Percentiles rank a stretch among this genome's conserved stretches.
phyloP scores from a whole-genome alignment of 257 asterid species.

The Petunia axillaris region DNA sequence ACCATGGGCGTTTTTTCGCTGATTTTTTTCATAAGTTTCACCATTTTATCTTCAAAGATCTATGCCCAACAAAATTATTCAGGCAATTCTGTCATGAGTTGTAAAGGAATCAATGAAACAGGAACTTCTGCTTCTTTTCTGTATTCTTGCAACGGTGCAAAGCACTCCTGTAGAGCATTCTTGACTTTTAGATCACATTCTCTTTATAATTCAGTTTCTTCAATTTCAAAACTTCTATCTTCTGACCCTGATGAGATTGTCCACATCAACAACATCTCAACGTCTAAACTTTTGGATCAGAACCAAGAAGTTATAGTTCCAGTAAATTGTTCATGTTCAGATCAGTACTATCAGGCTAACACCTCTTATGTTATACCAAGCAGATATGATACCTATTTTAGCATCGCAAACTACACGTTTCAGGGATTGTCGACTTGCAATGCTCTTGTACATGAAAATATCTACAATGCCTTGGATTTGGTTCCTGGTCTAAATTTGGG shows the following conservation, averaged over 20 bases:
- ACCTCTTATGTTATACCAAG: slow-evolving; percentile 42
- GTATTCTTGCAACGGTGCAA: slow-evolving; percentile 52
- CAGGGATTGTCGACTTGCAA: slow-evolving; percentile 66
- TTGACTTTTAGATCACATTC: slow-evolving; percentile 50
- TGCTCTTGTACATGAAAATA: slow-evolving; percentile 48
- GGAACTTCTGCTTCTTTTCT: slow-evolving; percentile 50
- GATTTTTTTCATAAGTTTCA: slow-evolving; percentile 29
- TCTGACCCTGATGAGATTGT: slow-evolving; percentile 43
- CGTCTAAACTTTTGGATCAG: slow-evolving; percentile 34
- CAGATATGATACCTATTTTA: slow-evolving; percentile 39
- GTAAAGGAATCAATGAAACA: slow-evolving; percentile 42
- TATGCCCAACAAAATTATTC: slow-evolving; percentile 56
- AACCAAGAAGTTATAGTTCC: slow-evolving; percentile 57
- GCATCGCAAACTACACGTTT: slow-evolving; percentile 48
- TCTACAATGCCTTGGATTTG: slow-evolving; percentile 32
- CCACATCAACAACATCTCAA: slow-evolving; percentile 50
- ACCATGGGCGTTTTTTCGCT: slow-evolving; percentile 32
- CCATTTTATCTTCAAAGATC: slow-evolving; percentile 30
- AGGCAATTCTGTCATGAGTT: slow-evolving; percentile 38
- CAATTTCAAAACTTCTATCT: slow-evolving; percentile 60
- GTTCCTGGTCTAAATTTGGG: slow-evolving; percentile 37
- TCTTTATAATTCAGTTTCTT: slow-evolving; percentile 42
- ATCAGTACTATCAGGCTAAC: slow-evolving; percentile 62
- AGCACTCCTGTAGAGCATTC: slow-evolving; percentile 50
- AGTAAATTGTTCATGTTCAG: slow-evolving; percentile 58